A percentile compares a stretch with the other conserved stretches of the same genome.
phyloP scores from a whole-genome alignment of 257 asterid species.

The Solanum pennellii region DNA sequence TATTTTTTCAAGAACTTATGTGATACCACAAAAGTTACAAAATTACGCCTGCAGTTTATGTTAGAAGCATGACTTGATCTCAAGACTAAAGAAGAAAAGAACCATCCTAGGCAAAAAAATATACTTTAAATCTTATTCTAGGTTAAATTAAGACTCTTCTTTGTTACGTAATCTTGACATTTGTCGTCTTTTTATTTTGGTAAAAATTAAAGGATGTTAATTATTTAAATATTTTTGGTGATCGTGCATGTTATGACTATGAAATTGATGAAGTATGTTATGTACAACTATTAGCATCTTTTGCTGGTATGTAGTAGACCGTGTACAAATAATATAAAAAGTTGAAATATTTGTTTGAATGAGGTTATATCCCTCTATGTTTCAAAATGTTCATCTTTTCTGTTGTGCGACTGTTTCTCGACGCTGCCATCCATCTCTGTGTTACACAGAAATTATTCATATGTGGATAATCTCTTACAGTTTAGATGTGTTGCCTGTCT shows the following conservation, averaged over 20 bases:
- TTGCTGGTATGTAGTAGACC: background rate
- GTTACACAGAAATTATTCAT: background rate
- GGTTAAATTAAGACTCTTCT: background rate
- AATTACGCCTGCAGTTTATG: background rate
- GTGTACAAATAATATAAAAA: background rate
- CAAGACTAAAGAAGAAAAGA: background rate
- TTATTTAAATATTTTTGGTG: background rate
- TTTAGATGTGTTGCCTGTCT: background rate
- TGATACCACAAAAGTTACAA: background rate
- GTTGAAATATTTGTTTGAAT: background rate
- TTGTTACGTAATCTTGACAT: background rate
- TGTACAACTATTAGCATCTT: background rate
- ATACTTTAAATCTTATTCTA: background rate
- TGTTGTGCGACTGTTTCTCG: background rate
- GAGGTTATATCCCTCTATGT: background rate
- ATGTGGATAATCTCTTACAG: background rate
- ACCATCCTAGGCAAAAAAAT: background rate
- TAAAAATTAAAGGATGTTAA: background rate
- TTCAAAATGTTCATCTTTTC: background rate
- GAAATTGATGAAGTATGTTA: background rate
- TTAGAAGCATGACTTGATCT: background rate
- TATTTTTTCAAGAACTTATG: background rate
- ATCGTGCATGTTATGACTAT: background rate
- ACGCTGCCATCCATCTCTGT: background rate
- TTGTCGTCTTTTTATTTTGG: background rate